phyloP scores from a whole-genome alignment of 495 filamentous ascomycete species.

The Trichoderma reesei region DNA sequence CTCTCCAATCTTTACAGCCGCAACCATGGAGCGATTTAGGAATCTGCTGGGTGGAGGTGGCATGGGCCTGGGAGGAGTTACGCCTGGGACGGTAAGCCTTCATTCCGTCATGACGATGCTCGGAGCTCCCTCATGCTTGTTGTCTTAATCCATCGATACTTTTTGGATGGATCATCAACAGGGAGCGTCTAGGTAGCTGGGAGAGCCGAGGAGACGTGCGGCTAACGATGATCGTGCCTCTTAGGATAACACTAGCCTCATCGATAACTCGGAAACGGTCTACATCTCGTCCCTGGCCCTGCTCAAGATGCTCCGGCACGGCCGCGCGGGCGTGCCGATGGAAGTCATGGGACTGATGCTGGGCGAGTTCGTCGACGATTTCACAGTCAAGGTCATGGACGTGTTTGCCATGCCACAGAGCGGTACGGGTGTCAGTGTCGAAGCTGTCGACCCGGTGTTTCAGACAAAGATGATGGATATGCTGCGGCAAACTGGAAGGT shows the following conservation, averaged over 20 bases:
- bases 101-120: not conserved
- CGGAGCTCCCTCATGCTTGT: not conserved
- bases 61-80: slow-evolving; percentile 8
- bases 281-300: slow-evolving; percentile 97
- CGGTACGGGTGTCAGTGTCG: slow-evolving; percentile 94
- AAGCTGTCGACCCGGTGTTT: slow-evolving; percentile 96
- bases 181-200: not conserved
- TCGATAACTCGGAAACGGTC: slow-evolving; percentile 98
- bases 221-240: not conserved
- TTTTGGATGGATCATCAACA: too few species aligned
- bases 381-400: slow-evolving; percentile 93
- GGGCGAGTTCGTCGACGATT: slow-evolving; percentile 97
- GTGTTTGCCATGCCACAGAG: slow-evolving; percentile 99
- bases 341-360: slow-evolving; percentile 99
- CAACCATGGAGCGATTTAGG: slow-evolving; percentile 18
- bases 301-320: slow-evolving; percentile 96
- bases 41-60: slow-evolving; percentile 7
- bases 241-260: slow-evolving; percentile 82
- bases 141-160: not conserved
- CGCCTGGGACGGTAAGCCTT: slow-evolving; percentile 7
- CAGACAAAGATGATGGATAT: slow-evolving; percentile 99
- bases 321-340: slow-evolving; percentile 96
- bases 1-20: not conserved
- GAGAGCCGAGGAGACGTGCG: not conserved
- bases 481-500: slow-evolving; percentile 93